Evolutionary conservation across 139 green algal species (phyloP).

Genomic region (Chlamydomonas applanata): DNA sequence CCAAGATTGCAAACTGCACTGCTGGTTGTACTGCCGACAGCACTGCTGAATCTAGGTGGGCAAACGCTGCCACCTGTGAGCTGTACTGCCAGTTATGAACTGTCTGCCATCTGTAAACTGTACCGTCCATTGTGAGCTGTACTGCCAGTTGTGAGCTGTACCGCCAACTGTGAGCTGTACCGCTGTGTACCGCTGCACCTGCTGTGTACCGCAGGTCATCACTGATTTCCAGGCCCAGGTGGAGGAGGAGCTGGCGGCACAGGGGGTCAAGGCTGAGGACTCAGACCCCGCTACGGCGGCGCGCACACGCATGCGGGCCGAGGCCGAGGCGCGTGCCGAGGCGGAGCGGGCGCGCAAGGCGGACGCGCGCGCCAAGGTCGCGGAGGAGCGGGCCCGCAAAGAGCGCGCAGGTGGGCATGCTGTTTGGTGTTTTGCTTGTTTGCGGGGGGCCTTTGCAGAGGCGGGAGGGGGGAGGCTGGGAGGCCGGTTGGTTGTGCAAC

Average conservation of each 20-base stretch:
- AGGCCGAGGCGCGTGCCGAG: not conserved
- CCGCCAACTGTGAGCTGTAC: not conserved
- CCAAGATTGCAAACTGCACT: not conserved
- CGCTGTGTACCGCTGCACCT: too few relatives aligned
- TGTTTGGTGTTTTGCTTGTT: too few relatives aligned
- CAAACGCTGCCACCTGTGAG: not conserved
- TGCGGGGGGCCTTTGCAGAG: too few relatives aligned
- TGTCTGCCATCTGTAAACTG: not conserved
- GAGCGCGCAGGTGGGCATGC: not conserved
- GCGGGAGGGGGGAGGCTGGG: too few relatives aligned
- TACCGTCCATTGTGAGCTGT: not conserved
- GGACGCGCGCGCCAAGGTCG: not conserved
- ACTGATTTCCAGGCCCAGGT: constrained; percentile 34
- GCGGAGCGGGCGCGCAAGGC: not conserved
- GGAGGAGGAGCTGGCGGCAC: constrained; percentile 10
- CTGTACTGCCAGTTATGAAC: not conserved
- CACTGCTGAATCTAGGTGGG: not conserved
- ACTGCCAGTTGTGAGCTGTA: not conserved
- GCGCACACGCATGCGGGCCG: not conserved
- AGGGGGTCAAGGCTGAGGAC: not conserved
- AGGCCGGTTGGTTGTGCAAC: too few relatives aligned
- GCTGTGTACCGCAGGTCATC: constrained; percentile 10
- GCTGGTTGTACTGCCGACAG: not conserved
- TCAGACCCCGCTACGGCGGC: not conserved
- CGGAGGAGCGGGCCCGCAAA: not conserved